Evolutionary conservation across 1,139 yeast species (phyloP), one percentile per base, ranked within the genome.

Genomic region (Saccharomycopsis hybrid): DNA sequence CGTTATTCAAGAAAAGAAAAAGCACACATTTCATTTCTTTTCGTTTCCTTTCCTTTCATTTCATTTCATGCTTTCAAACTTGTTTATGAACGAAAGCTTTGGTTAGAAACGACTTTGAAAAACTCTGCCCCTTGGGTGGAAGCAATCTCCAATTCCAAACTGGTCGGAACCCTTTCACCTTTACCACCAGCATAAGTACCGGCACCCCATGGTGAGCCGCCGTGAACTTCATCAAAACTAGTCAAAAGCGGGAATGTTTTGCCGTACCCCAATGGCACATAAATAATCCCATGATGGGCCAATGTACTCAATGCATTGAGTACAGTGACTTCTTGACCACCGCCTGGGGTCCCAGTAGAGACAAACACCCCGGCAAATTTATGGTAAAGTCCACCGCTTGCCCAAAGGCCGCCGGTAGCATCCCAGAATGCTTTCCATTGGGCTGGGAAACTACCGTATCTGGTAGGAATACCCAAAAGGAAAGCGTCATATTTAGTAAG

Each of bases 181-280:
- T 80, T 87, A 42, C 73, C 70, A 56, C 78, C 84, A 40, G 88
- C 85, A 58, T 73, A 69, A 43, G 82, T 69, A 59, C 85, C 85
- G 44, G 86, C 80, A 66, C 88, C 88, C 84, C 86, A 83, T 48
- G 90, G 77, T 43, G 86, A 78, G 54, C 80, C 81, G 60, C 89
- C 90, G 62, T 81, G 88, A 48, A 78, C 73, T 67, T 80, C 85
- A 36, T 71, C 73, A 49, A 82, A 62, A 63, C 71, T 72, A 48
- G 82, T 66, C 56, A 78, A 65, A 58, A 72, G 73, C 32, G 75
- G 73, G 65, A 74, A 74, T 30, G 73, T 69, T 50, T 69, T 63
- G 54, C 70, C 73, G 65, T 78, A 80, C 54, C 85, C 85, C 54
- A 80, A 70, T 54, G 85, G 85, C 44, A 80, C 77, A 60, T 63